Conservation (phyloP, 768 basidiomycete genomes). For the Clitopilus hobsonii region DNA sequence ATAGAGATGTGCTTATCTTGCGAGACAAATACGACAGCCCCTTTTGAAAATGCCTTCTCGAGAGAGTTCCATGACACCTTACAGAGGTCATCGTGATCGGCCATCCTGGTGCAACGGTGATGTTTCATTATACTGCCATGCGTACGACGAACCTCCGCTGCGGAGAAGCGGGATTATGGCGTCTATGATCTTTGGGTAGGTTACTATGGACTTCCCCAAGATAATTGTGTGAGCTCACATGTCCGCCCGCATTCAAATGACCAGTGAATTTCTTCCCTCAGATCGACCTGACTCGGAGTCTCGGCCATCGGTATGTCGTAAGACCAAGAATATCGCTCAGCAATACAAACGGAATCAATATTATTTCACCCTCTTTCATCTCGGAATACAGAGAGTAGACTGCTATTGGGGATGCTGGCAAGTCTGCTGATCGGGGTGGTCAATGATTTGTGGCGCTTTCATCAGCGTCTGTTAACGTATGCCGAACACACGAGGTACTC, state of each 20-base stretch:
- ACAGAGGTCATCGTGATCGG: not conserved
- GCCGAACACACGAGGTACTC: not conserved
- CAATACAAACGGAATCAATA: too few relatives aligned
- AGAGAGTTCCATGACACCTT: not conserved
- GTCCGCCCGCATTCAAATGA: too few relatives aligned
- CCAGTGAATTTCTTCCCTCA: not conserved
- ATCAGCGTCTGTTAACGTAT: not conserved
- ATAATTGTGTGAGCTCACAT: not conserved
- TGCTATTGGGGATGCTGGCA: not conserved
- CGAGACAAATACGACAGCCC: not conserved
- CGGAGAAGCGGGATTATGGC: not conserved
- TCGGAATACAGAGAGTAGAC: not conserved
- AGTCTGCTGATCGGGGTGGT: not conserved
- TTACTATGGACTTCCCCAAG: too few relatives aligned
- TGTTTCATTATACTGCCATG: not conserved
- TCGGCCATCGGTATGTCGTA: too few relatives aligned
- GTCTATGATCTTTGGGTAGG: not conserved
- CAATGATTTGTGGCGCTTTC: not conserved
- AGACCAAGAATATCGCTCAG: too few relatives aligned
- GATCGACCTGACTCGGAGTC: too few relatives aligned
- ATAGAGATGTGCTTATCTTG: not conserved
- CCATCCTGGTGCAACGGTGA: not conserved
- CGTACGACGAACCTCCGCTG: not conserved
- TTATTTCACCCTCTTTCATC: not conserved
- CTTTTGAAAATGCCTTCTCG: not conserved